A percentile compares a stretch with the other conserved stretches of the same genome.
These are phyloP conservation scores for Pseudisothecium myosuroides DNA, from an alignment of 225 moss, liverwort and hornwort genomes.

Conservation along the genomic window DNA sequence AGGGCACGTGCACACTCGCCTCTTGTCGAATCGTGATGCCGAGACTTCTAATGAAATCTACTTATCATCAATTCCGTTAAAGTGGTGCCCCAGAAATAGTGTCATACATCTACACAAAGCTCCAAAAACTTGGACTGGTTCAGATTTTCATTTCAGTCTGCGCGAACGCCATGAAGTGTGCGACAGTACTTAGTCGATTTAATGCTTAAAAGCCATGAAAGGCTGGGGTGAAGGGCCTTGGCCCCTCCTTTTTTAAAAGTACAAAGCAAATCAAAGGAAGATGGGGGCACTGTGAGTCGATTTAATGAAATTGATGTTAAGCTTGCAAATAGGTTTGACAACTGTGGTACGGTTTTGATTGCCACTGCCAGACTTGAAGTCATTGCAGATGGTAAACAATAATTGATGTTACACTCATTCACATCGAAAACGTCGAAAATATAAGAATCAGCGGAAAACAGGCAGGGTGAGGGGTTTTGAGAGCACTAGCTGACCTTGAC, in stretches of 20 bases:
- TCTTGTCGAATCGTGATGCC: neutral
- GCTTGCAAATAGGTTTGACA: neutral
- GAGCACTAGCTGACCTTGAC: conserved; percentile 8
- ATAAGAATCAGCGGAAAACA: neutral
- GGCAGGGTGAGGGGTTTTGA: neutral
- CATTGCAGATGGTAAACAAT: neutral
- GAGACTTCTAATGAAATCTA: neutral
- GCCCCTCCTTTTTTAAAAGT: no score
- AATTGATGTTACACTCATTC: neutral
- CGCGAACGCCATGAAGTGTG: neutral
- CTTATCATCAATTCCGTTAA: neutral
- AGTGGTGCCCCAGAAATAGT: no score
- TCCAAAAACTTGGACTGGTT: neutral
- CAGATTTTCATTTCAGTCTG: neutral
- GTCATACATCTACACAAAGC: neutral
- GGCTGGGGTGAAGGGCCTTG: no score
- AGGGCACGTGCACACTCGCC: neutral
- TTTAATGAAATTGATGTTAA: neutral
- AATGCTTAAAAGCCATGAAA: no score
- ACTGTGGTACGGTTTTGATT: no score
- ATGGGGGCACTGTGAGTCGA: no score
- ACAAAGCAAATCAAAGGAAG: no score
- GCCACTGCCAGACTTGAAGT: neutral
- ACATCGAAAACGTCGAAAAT: no score
- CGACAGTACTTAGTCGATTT: no score